Base-by-base conservation (phyloP, 108 stramenopile species). In the Asterionellopsis glacialis region DNA sequence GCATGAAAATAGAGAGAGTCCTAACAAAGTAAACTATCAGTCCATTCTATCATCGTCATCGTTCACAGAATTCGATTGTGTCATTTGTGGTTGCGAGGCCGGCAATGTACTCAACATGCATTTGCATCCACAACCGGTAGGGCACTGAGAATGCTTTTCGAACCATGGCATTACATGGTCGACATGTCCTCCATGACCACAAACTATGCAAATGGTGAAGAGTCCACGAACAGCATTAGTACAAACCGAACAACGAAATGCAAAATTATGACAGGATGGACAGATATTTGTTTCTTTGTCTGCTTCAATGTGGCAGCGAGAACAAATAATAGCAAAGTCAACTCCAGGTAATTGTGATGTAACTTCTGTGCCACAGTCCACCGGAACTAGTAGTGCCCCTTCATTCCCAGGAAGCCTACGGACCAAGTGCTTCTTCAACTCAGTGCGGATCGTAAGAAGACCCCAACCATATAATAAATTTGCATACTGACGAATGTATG, bases 91-190 rank as follows among this genome's bases (percentile, higher is more conserved):
- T 33, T 33, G 33, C 33, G 33, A 33, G 33, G 33, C 3, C 11
- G 57, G n/a, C n/a, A 22, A 44, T 12, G 61, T 58, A 14, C 10
- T 52, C 24, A 74, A 62, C 13, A 65, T 73, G 55, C 88, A 90
- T n/a, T 41, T 23, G 52, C 90, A 92, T 38, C 90, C 90, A 62
- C 90, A 92, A 54, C 90, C 90, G 16, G 87, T 79, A 18, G 90
- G 87, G 54, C 90, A 92, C 23, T 70, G 44, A 13, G 55, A 55
- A 33, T 86, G 45, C 19, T 55, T 59, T 13, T 68, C 51, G 61
- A 92, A 92, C 90, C 90, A 92, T n/a, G 59, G 14, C 58, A 66
- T 68, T 33, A 92, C 72, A 61, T 92, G 90, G 9, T 75, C 59
- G 40, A 83, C 47, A 51, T 91, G 90, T 11, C 90, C 90, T 13